A percentile compares a stretch with the other conserved stretches of the same genome.
These are phyloP conservation scores for Peronosclerospora sorghi DNA, from an alignment of 352 stramenopile species.

Conservation along the genomic window DNA sequence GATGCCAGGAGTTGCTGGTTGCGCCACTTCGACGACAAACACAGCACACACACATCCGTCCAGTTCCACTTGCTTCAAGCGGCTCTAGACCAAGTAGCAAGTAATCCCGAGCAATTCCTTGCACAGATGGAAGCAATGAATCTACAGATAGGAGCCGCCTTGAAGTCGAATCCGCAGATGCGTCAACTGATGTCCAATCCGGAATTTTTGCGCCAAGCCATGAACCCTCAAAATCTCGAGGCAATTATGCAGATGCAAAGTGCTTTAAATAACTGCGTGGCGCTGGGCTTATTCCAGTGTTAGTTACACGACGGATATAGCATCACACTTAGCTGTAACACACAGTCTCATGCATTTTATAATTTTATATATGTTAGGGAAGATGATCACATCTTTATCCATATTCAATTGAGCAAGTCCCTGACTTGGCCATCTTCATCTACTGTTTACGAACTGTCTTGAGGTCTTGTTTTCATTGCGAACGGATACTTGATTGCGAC, in stretches of 20 bases:
- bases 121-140: constrained; percentile 84
- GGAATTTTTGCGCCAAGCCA: constrained; percentile 71
- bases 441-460: too few species aligned
- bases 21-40: constrained; percentile 9
- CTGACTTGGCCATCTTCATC: too few species aligned
- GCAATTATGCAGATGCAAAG: constrained; percentile 87
- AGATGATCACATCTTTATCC: too few species aligned
- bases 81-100: constrained; percentile 68
- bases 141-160: constrained; percentile 76
- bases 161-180: constrained; percentile 83
- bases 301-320: too few species aligned
- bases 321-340: too few species aligned
- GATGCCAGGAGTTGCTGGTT: constrained; percentile 69
- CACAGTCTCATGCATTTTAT: too few species aligned
- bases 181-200: constrained; percentile 85
- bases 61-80: constrained; percentile 50
- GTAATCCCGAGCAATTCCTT: constrained; percentile 71
- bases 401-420: too few species aligned
- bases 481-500: too few species aligned
- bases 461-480: too few species aligned
- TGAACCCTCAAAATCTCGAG: constrained; percentile 86
- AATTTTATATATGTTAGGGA: too few species aligned
- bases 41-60: constrained; percentile 13
- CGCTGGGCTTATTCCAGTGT: constrained; percentile 59
- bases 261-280: constrained; percentile 73